Conservation (phyloP, 768 basidiomycete species). For the Leucocoprinus leucothites region DNA sequence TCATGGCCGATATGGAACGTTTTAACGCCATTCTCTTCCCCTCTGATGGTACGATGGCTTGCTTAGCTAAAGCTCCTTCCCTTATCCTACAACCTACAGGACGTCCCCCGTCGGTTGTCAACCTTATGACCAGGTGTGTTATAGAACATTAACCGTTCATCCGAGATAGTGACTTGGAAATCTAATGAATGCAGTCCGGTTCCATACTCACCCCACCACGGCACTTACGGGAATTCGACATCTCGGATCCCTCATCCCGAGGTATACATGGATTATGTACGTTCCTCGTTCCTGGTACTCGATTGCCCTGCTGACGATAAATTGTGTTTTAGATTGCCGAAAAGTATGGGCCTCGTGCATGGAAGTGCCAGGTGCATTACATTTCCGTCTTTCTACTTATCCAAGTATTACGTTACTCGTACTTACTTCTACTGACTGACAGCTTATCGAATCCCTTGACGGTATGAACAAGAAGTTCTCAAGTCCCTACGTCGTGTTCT, state of each 20-base stretch:
- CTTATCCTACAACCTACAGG: constrained; percentile 29
- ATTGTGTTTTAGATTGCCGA: constrained; percentile 56
- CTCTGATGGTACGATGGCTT: constrained; percentile 48
- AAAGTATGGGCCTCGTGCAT: constrained; percentile 60
- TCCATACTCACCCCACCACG: constrained; percentile 38
- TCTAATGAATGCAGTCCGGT: constrained; percentile 32
- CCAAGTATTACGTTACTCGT: constrained; percentile 14
- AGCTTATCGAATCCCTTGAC: constrained; percentile 75
- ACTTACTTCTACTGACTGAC: constrained; percentile 7
- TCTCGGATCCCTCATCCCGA: constrained; percentile 79
- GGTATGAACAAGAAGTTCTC: constrained; percentile 78
- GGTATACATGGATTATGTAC: constrained; percentile 77
- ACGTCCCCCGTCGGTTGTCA: constrained; percentile 68
- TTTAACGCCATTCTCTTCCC: constrained; percentile 77
- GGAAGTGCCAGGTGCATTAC: constrained; percentile 65
- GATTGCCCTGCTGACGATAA: constrained; percentile 13
- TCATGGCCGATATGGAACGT: constrained; percentile 63
- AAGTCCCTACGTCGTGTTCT: constrained; percentile 80
- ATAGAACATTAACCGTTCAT: background rate
- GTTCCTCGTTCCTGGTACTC: constrained; percentile 14
- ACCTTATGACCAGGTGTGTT: constrained; percentile 68
- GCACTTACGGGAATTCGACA: constrained; percentile 40
- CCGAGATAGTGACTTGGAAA: constrained; percentile 3
- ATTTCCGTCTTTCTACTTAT: constrained; percentile 9
- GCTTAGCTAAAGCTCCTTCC: background rate